Evolutionary conservation across 306 rosid genomes (phyloP), one percentile per base, ranked within the genome.

Genomic region (Prosopis cineraria): DNA sequence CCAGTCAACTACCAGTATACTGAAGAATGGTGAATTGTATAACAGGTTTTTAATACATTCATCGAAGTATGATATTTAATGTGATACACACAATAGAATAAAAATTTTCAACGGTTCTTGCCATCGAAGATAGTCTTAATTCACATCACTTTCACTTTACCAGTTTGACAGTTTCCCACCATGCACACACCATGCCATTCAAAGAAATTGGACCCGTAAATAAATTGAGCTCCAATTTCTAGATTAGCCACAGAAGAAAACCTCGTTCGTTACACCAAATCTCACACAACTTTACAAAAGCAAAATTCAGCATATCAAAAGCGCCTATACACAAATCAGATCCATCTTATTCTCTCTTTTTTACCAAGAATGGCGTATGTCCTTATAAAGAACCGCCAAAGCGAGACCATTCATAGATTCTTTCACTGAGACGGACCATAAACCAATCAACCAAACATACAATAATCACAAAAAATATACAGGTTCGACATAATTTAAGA

Each of bases 391-490:
- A 74, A 71, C 85, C 78, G 76, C 39, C 79, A 84, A 75, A 47
- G 72, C 68, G 65, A 81, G 65, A 81, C 53, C 86, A 70, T 50
- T 69, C 24, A 31, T 43, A 67, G 62, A 65, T 72, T 60, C 59
- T 78, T 83, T 68, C 65, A 73, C 76, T 25, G 82, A 82, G 80
- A 60, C 67, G 68, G 74, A 81, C 55, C 64, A 81, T 68, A 62
- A 82, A 79, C 80, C 85, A 81, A 82, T 77, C 81, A 81, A 80
- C 82, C 84, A 85, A 76, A 80, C 88, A 90, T 56, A 68, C 75
- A 86, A 75, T 53, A 83, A 85, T 78, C 83, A 65, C 81, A 81
- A 80, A 81, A 58, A 78, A 75, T 83, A 66, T 71, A 85, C 78
- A 71, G 72, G 73, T 74, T 79, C 59, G 25, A 60, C 50, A 76